Base-by-base conservation (phyloP, 352 stramenopile species). In the Globisporangium apiculatum region DNA sequence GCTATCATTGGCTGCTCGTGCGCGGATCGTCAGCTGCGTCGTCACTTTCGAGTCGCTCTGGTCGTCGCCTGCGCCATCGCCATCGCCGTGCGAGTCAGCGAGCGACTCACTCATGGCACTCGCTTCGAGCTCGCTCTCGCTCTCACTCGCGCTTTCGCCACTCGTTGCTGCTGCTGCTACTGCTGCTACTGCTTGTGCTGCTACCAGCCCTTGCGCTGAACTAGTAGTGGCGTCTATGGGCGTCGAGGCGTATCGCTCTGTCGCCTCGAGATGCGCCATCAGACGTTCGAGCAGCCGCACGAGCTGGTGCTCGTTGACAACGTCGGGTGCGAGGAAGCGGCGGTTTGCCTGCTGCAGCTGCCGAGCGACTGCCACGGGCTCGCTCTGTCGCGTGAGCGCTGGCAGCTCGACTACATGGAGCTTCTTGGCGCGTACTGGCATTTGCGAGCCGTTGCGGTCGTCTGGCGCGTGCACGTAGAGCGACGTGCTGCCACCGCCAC, bases 321-420 rank as follows among this genome's bases (percentile, higher is more conserved):
- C 51, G 3, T 42, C 65, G 0, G 84, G 75, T 1, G 70, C 66
- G 18, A 91, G 64, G 57, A 91, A 92, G 36, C 67, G 67, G 2
- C 68, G 60, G 53, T 92, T 84, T 43, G 87, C 76, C n/a, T 71
- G 65, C 56, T 91, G 79, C 40, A 94, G 62, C 55, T 86, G 71
- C 9, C 64, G 64, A 6, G 72, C 66, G 24, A 94, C 67, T 14
- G 65, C 60, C 7, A 68, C 37, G 7, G 74, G 63, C 60, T 87
- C 75, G 10, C 79, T 87, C 31, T 62, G 49, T 15, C 51, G 61
- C 9, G 70, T 81, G 41, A 91, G 71, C 48, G 74, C 67, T 7
- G 84, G 82, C 38, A 94, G 76, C 64, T 94, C 82, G 41, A 92
- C 70, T 0, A 92, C 76, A n/a, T 91, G 82, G 49, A 94, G 57